Conservation (phyloP, 73 alveolate genomes). For the Effrenium voratum region DNA sequence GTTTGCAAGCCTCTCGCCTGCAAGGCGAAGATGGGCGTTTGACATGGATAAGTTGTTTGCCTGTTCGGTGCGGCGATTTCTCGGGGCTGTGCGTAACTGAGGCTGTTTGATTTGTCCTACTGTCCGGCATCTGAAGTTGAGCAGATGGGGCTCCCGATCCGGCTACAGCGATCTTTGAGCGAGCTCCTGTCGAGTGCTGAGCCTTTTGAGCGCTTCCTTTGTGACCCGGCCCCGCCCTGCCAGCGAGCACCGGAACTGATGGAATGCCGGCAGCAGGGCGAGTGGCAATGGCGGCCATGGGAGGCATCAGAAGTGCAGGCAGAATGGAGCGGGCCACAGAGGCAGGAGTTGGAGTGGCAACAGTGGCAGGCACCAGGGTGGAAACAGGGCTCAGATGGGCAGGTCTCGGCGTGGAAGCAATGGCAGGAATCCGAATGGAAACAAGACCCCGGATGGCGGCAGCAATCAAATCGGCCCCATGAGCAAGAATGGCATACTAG, state of each 20-base stretch:
- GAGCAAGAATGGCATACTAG: too few relatives aligned
- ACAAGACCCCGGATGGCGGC: too few relatives aligned
- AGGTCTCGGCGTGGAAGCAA: background rate
- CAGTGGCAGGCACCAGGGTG: background rate
- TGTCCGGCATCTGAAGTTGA: background rate
- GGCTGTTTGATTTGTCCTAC: slow-evolving; percentile 62
- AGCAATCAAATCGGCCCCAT: too few relatives aligned
- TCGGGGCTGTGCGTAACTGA: background rate
- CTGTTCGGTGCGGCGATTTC: too few relatives aligned
- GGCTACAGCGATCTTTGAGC: slow-evolving; percentile 9
- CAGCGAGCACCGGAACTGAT: background rate
- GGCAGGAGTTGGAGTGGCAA: background rate
- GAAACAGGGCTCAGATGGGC: background rate
- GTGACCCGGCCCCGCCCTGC: background rate
- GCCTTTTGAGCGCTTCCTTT: slow-evolving; percentile 19
- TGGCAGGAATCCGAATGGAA: background rate
- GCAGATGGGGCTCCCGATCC: background rate
- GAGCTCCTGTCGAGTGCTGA: slow-evolving; percentile 44
- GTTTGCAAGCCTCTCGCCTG: slow-evolving; percentile 15
- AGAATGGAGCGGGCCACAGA: background rate
- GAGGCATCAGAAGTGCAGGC: background rate
- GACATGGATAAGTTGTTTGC: too few relatives aligned
- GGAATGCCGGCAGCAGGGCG: background rate
- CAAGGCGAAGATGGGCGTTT: background rate
- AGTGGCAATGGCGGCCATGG: background rate